Percentiles rank a stretch among this genome's conserved stretches.
These are phyloP conservation scores for Metschnikowia proteae DNA, from an alignment of 805 yeast species.

Conservation along the genomic window DNA sequence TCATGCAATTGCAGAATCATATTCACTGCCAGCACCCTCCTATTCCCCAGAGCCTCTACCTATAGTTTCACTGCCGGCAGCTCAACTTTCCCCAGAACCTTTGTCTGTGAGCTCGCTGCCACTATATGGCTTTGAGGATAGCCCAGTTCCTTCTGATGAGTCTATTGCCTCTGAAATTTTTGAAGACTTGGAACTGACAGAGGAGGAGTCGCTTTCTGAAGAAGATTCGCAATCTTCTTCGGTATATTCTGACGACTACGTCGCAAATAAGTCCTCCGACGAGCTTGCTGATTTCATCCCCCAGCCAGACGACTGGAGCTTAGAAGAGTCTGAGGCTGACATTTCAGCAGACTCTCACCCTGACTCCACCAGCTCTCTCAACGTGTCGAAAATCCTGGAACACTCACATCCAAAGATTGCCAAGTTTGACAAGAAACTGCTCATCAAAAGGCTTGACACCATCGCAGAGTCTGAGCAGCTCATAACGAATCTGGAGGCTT, in stretches of 20 bases:
- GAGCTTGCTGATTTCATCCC: background rate
- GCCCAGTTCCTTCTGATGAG: slow-evolving; percentile 1
- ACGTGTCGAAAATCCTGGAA: background rate
- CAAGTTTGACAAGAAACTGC: background rate
- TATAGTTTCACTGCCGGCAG: background rate
- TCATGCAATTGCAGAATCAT: background rate
- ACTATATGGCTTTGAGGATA: background rate
- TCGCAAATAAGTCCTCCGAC: background rate
- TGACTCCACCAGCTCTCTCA: background rate
- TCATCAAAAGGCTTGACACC: background rate
- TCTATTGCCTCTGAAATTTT: background rate
- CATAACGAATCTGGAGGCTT: background rate
- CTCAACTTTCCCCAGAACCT: too few relatives aligned
- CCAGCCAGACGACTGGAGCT: background rate
- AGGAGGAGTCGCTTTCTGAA: background rate
- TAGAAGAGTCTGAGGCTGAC: background rate
- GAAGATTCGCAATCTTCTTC: background rate
- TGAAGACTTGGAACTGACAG: background rate
- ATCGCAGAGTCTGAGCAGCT: background rate
- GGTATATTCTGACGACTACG: background rate
- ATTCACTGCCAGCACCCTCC: background rate
- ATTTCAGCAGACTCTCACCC: background rate
- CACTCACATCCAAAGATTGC: too few relatives aligned
- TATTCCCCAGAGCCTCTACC: background rate
- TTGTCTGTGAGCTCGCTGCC: background rate